Base-by-base conservation (phyloP, 257 asterid species). In the Galeopsis tetrahit region DNA sequence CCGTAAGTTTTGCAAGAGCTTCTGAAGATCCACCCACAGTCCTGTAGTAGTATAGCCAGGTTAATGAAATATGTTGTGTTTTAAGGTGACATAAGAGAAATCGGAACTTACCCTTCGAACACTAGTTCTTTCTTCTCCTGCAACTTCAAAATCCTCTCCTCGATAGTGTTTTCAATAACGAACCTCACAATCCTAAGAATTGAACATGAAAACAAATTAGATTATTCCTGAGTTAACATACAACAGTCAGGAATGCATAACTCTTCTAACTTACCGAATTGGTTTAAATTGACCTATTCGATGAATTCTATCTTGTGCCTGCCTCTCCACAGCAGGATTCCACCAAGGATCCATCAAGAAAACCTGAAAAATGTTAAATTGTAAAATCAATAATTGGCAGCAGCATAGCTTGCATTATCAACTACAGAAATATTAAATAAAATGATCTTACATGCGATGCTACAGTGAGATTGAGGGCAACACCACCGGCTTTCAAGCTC, bases 281-380 rank as follows among this genome's bases (percentile, higher is more conserved):
- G 98, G 98, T 80, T 94, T 94, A 66, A 78, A 88, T 75, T 91
- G 98, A 65, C 98, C 98, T 53, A 94, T 94, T 46, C 98, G 85
- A 68, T 94, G 97, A 55, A 94, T 94, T 81, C 98, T 85, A 76
- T 94, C 98, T 80, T 94, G 98, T 32, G 97, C 98, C 82, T 94
- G 98, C 71, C 87, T 83, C 78, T 94, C 98, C 68, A 88, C 97
- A 32, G 98, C 97, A 59, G 98, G 98, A 84, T 93, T 93, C 98
- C 98, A 93, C 97, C 97, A 94, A 34, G 97, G 97, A 82, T 94
- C 97, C 98, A 94, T 94, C 89, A 91, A 80, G 84, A 94, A 94
- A 60, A 94, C 97, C 98, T 93, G 80, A 36, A 38, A 38, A n/a
- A 65, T 62, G 40, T 61, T 39, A 67, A 80, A 6, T 71, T 72